Evolutionary conservation across 2,329 filamentous ascomycete species (phyloP), one percentile per base, ranked within the genome.

Genomic region (Colletotrichum salicis): DNA sequence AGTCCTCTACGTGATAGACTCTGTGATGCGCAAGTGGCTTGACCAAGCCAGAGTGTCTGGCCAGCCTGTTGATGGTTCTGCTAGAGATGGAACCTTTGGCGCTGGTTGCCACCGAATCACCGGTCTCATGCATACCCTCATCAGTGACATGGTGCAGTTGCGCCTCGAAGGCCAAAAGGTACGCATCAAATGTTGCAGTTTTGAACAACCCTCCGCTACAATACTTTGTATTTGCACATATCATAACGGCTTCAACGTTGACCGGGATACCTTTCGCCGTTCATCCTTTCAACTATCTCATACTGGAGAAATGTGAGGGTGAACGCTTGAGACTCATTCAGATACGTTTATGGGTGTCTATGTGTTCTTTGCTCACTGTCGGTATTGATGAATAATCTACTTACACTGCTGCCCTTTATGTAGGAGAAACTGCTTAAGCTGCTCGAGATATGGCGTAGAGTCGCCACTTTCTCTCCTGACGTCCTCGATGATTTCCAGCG

Each of bases 1-100:
- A 85, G 95, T 98, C 80, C 92, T 99, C 86, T 99, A 99, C 92
- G 95, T 98, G 86, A 94, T 99, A 95, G 96, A 99, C 89, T 97
- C 96, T 87, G 95, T 99, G 90, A 96, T 95, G 83, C 94, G 96
- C 85, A 96, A 97, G 87, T 99, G 96, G 96, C 91, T 97, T 87
- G 96, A 98, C 83, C 93, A 95, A 84, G 96, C 96, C 79, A 96
- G 95, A 85, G 90, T 92, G 79, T 89, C 93, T 76, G 94, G 93
- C 79, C 95, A 98, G 81, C 85, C 92, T 80, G 90, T 95, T 83
- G 93, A 93, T 84, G 91, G 89, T 82, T 88, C 91, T 83, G 94
- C 95, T 76, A 90, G 92, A 76, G 94, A 97, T 85, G 96, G 96
- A 81, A 98, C 95, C 67, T 98, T 92, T 88, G 94, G 95, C 80